Percentiles rank a stretch among this genome's conserved stretches.
These are phyloP conservation scores for Podosphaera fusca DNA, from an alignment of 2,329 filamentous ascomycete species.

Conservation along the genomic window DNA sequence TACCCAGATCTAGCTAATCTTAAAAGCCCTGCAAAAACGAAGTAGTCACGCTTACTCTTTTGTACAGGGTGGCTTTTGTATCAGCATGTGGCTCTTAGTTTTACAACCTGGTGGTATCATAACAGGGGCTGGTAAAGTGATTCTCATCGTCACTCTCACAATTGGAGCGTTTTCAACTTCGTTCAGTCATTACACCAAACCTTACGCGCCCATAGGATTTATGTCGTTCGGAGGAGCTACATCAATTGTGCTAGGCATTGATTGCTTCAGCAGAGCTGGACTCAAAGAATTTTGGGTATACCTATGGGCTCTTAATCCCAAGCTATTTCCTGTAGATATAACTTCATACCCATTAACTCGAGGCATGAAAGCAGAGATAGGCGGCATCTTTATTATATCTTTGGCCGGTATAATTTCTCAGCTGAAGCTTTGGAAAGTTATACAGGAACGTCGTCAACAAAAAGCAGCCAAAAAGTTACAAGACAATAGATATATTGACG, in stretches of 20 bases:
- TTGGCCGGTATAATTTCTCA: constrained; percentile 63
- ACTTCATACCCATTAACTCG: constrained; percentile 66
- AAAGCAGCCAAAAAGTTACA: constrained; percentile 27
- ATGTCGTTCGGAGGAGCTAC: constrained; percentile 71
- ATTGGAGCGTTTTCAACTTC: constrained; percentile 48
- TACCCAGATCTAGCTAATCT: no score
- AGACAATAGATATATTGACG: constrained; percentile 29
- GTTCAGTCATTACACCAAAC: constrained; percentile 54
- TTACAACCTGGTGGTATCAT: constrained; percentile 57
- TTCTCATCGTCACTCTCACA: constrained; percentile 55
- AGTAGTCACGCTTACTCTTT: background rate
- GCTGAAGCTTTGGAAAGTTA: constrained; percentile 62
- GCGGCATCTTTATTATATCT: constrained; percentile 50
- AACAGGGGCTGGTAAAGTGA: constrained; percentile 34
- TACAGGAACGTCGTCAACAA: constrained; percentile 36
- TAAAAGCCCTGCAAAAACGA: background rate
- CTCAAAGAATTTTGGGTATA: constrained; percentile 94
- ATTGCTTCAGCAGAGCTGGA: constrained; percentile 75
- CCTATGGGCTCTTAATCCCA: constrained; percentile 60
- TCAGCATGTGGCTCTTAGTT: constrained; percentile 52
- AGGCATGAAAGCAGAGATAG: constrained; percentile 68
- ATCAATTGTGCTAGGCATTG: constrained; percentile 57
- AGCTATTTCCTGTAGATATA: constrained; percentile 56
- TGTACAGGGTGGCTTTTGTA: constrained; percentile 13
- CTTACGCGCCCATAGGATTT: constrained; percentile 51